Conservation (phyloP, 2,329 filamentous ascomycete species). For the Trichophaea hybrida region DNA sequence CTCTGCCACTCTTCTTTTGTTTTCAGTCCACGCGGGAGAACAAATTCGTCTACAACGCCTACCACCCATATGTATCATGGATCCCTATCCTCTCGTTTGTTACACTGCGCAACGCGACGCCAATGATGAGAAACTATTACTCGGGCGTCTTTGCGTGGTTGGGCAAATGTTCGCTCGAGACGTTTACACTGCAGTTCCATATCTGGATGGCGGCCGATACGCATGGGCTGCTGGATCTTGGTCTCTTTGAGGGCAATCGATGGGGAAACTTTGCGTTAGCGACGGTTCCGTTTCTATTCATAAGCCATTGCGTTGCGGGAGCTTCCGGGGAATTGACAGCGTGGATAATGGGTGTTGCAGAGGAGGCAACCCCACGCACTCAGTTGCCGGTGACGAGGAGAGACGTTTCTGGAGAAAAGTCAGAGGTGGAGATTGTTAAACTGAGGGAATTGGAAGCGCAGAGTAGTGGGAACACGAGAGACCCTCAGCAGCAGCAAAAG, state of each 20-base stretch:
- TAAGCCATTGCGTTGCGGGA: slow-evolving; percentile 31
- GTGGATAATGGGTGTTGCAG: slow-evolving; percentile 30
- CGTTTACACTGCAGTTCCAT: slow-evolving; percentile 47
- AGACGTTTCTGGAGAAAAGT: background rate
- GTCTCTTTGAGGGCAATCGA: slow-evolving; percentile 26
- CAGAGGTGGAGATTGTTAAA: background rate
- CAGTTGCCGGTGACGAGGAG: slow-evolving; percentile 3
- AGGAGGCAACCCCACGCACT: background rate
- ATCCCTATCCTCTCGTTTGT: slow-evolving; percentile 42
- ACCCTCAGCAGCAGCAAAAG: background rate
- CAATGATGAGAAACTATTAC: slow-evolving; percentile 33
- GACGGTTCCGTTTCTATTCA: slow-evolving; percentile 34
- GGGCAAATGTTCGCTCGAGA: slow-evolving; percentile 44
- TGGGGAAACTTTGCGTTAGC: slow-evolving; percentile 33
- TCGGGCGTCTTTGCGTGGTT: slow-evolving; percentile 40
- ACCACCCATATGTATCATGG: slow-evolving; percentile 41
- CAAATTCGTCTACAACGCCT: slow-evolving; percentile 37
- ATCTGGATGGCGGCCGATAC: slow-evolving; percentile 47
- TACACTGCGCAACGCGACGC: slow-evolving; percentile 39
- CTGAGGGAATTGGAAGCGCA: background rate
- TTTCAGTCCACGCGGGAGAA: slow-evolving; percentile 27
- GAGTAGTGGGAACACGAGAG: slow-evolving; percentile 2
- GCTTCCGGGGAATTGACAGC: slow-evolving; percentile 32
- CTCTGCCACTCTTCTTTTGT: slow-evolving; percentile 30
- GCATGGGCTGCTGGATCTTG: slow-evolving; percentile 37